Percentiles rank a stretch among this genome's conserved stretches.
These are phyloP conservation scores for Escovopsis weberi DNA, from an alignment of 2,329 filamentous ascomycete species.

Conservation along the genomic window DNA sequence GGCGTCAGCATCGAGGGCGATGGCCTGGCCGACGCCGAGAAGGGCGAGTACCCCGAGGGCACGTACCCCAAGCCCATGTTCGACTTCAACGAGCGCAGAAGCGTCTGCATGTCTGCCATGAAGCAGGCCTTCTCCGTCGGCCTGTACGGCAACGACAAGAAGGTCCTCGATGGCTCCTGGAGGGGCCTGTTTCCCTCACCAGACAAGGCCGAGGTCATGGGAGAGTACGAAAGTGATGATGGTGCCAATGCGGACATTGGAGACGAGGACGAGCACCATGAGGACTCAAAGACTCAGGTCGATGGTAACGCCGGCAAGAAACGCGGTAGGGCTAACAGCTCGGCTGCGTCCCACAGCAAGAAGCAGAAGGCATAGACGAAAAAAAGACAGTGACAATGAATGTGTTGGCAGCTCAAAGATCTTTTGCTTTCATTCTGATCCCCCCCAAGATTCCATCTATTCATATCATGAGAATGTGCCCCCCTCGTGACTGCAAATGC, in stretches of 20 bases:
- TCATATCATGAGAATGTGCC: too few species aligned
- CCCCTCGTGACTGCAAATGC: too few species aligned
- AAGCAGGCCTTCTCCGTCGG: constrained; percentile 55
- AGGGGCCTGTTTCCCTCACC: constrained; percentile 27
- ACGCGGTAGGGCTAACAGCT: constrained; percentile 9
- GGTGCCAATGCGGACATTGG: constrained; percentile 19
- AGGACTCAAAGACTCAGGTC: too few species aligned
- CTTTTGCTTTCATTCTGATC: too few species aligned
- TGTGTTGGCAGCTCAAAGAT: too few species aligned
- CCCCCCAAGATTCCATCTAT: too few species aligned
- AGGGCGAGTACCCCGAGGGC: constrained; percentile 46
- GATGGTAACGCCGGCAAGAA: constrained; percentile 7
- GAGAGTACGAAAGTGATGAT: constrained; percentile 18
- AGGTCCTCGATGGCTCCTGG: constrained; percentile 47
- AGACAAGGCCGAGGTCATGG: constrained; percentile 25
- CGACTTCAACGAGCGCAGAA: constrained; percentile 50
- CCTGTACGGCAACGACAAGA: constrained; percentile 47
- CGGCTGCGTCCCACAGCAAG: constrained; percentile 6
- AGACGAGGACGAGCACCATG: constrained; percentile 7
- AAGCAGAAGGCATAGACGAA: constrained; percentile 9
- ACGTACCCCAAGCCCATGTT: constrained; percentile 66
- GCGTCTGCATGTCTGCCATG: constrained; percentile 50
- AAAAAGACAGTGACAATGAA: too few species aligned
- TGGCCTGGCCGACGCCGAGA: constrained; percentile 25
- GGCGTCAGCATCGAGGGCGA: constrained; percentile 46